phyloP scores from a whole-genome alignment of 2,329 filamentous ascomycete genomes.

The Diplodia seriata region DNA sequence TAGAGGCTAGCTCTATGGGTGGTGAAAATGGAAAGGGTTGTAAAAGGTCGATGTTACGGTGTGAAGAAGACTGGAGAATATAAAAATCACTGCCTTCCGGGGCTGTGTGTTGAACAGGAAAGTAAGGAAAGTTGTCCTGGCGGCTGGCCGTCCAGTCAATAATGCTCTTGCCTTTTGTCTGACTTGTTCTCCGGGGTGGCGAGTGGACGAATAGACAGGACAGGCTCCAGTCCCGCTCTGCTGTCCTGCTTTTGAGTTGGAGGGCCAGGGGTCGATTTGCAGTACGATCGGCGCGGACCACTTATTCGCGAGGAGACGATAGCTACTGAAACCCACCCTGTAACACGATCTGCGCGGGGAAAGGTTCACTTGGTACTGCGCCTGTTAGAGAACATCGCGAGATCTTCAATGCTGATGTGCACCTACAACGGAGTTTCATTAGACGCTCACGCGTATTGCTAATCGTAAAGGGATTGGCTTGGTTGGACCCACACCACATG shows the following conservation, averaged over 20 bases:
- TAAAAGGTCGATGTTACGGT: not conserved
- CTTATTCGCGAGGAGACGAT: not conserved
- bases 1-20: not conserved
- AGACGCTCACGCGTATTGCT: conserved; percentile 5
- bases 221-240: not conserved
- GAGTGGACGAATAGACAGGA: not conserved
- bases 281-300: conserved; percentile 9
- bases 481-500: conserved; percentile 3
- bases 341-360: conserved; percentile 23
- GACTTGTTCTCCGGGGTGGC: not conserved
- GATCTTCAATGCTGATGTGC: not conserved
- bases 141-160: not conserved
- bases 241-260: conserved; percentile 6
- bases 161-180: not conserved
- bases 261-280: not conserved
- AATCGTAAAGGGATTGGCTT: not conserved
- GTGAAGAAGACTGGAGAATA: too few species aligned
- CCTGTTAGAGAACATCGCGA: conserved; percentile 7
- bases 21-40: not conserved
- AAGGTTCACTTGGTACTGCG: conserved; percentile 20
- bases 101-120: not conserved
- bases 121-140: not conserved
- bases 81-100: too few species aligned
- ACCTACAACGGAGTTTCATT: conserved; percentile 6
- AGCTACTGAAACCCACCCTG: conserved; percentile 8